Percentiles rank a stretch among this genome's conserved stretches.
These are phyloP conservation scores for Staphylotrichum longicolle DNA, from an alignment of 495 filamentous ascomycete species.

Conservation along the genomic window DNA sequence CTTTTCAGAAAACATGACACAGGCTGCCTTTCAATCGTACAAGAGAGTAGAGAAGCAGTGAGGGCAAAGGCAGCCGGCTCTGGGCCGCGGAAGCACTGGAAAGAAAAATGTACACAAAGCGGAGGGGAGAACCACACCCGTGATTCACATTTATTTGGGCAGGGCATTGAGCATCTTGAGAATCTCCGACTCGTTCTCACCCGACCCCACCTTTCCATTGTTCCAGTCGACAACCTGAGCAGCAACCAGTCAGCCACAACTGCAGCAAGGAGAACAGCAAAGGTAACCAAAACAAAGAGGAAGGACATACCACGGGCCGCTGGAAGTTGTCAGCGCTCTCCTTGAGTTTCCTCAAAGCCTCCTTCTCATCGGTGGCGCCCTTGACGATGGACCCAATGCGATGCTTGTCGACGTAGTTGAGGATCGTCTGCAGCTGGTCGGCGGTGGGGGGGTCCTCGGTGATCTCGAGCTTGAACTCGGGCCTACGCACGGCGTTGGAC, in stretches of 20 bases:
- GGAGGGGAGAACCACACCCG: background rate
- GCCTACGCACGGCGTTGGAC: constrained; percentile 21
- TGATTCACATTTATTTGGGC: constrained; percentile 43
- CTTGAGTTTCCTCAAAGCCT: constrained; percentile 74
- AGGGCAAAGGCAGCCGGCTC: too few species aligned
- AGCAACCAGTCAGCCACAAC: background rate
- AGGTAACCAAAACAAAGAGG: background rate
- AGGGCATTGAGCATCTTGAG: constrained; percentile 66
- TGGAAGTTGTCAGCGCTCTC: constrained; percentile 59
- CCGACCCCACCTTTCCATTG: constrained; percentile 74
- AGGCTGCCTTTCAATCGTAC: too few species aligned
- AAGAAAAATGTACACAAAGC: background rate
- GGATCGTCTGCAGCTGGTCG: constrained; percentile 81
- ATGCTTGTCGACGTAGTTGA: constrained; percentile 71
- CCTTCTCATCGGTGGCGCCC: constrained; percentile 65
- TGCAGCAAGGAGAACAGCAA: background rate
- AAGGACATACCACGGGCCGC: constrained; percentile 63
- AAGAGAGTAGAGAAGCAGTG: too few species aligned
- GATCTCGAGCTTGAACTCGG: constrained; percentile 82
- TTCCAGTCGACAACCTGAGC: constrained; percentile 86
- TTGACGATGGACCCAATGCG: constrained; percentile 61
- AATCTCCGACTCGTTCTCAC: constrained; percentile 80
- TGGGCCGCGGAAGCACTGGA: too few species aligned
- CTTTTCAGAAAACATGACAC: too few species aligned
- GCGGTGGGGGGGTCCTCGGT: constrained; percentile 75